Base-by-base conservation (phyloP, 805 yeast species). In the Cyberlindnera sargentensis region DNA sequence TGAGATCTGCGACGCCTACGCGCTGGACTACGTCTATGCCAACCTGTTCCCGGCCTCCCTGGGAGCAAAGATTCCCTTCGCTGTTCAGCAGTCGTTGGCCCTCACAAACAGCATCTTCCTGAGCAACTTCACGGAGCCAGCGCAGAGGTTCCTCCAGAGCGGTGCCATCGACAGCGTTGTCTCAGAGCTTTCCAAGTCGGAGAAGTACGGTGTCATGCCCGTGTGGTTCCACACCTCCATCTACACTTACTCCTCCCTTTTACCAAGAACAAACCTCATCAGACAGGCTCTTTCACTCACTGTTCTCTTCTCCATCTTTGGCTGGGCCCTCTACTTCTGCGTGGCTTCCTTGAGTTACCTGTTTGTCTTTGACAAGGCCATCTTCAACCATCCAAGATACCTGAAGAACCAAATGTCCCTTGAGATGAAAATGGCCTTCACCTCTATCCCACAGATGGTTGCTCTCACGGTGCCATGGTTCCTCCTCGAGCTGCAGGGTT, bases 321-420 rank as follows among this genome's bases (percentile, higher is more conserved):
- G 98, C 36, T 82, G 91, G 85, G 33, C 80, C n/a, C 65, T 91
- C 37, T 93, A 93, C 64, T 68, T 89, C 36, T 52, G 67, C 20
- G 82, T 80, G 41, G 98, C 98, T 3, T 71, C 80, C 11, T 55
- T 84, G n/a, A 80, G 95, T 8, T 93, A 85, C 62, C 52, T 71
- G 32, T 78, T 83, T 53, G 80, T 93, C 25, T 93, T 87, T 61
- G 97, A 93, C 65, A 84, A 82, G 60, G 80, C 81, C 43, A 86
- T 88, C 46, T 88, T 91, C 75, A 87, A 91, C 66, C 99, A 93
- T 64, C 99, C 99, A 47, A 77, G 96, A 63, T 91, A 86, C 65
- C 74, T 93, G 65, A 93, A 93, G 63, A 91, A 93, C 67, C 99
- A 93, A 69, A 80, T 93, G 77, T 66, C 76, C 5, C 68, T 87